Base-by-base conservation (phyloP, 129 eudicot genomes). In the Artemisia annua region DNA sequence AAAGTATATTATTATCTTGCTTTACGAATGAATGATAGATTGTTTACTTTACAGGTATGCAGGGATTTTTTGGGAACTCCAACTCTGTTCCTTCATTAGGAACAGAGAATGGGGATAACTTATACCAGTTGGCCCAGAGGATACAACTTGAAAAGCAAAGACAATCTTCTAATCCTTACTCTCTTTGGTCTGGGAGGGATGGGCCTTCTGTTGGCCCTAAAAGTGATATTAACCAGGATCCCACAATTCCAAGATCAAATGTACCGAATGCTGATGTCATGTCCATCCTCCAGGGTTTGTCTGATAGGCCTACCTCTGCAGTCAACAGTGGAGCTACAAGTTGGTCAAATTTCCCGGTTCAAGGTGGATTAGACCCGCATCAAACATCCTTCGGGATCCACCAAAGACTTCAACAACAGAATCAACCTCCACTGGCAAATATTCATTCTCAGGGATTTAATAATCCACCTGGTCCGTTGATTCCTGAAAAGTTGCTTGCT, bases 131-230 rank as follows among this genome's bases (percentile, higher is more conserved):
- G 86, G 91, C 89, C 32, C 79, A 87, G 73, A 69, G 78, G 84
- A 78, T 88, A 86, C 63, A 79, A 20, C 85, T 88, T 70, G 99
- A 95, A 79, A 84, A 91, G 78, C 97, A 95, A 73, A 85, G 74
- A 24, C 85, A 96, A 53, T 10, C 78, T 69, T 61, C 90, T 12
- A 83, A 66, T 74, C 86, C 88, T 61, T 78, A 85, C 78, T 68
- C 85, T 75, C 67, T 66, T 77, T 88, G 97, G 97, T 84, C 93
- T 6, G 88, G 84, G 39, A 71, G 86, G 3, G 62, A 56, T 9
- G 11, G 15, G 14, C 11, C 63, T 9, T 20, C 32, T 57, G 63
- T 7, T 73, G 79, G 70, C 68, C 80, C 85, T 19, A 81, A 70
- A 39, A 66, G 90, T 4, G 93, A 88, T 64, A 57, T 76, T 51